These are phyloP conservation scores for Cicer yamashitae DNA, from an alignment of 306 rosid genomes.

Conservation along the genomic window DNA sequence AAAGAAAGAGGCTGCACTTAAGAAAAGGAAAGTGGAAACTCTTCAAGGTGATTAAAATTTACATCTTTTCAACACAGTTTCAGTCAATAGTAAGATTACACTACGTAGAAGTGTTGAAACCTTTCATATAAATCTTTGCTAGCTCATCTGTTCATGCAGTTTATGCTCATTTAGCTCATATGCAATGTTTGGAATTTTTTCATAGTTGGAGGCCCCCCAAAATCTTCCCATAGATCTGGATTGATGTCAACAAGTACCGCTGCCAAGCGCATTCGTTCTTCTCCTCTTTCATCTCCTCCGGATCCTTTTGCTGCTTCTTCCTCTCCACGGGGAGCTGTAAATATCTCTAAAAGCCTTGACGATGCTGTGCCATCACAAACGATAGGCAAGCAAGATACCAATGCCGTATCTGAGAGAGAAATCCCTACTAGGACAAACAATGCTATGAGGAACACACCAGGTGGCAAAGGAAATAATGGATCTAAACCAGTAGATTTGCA, in stretches of 20 bases:
- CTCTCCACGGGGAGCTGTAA: slow-evolving; percentile 70
- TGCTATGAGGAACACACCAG: slow-evolving; percentile 56
- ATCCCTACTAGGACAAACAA: slow-evolving; percentile 51
- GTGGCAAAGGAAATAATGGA: slow-evolving; percentile 63
- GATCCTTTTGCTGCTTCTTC: slow-evolving; percentile 64
- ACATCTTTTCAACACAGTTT: slow-evolving; percentile 30
- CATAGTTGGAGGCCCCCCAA: slow-evolving; percentile 66
- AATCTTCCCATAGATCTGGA: slow-evolving; percentile 65
- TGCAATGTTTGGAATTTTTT: slow-evolving; percentile 37
- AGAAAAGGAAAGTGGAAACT: slow-evolving; percentile 77
- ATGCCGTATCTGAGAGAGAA: slow-evolving; percentile 65
- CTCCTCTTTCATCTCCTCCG: slow-evolving; percentile 81
- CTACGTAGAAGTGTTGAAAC: slow-evolving; percentile 29
- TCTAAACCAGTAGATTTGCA: slow-evolving; percentile 74
- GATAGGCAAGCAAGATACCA: slow-evolving; percentile 56
- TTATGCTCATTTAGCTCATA: slow-evolving; percentile 25
- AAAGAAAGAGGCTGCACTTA: slow-evolving; percentile 80
- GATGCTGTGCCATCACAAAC: slow-evolving; percentile 62
- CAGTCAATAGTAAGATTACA: slow-evolving; percentile 31
- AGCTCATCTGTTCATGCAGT: background rate
- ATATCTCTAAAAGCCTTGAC: slow-evolving; percentile 63
- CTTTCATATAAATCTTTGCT: slow-evolving; percentile 32
- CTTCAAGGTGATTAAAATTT: slow-evolving; percentile 71
- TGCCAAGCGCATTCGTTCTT: slow-evolving; percentile 67
- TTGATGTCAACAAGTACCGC: slow-evolving; percentile 55